Percentiles rank a stretch among this genome's conserved stretches.
Evolutionary conservation across 495 filamentous ascomycete genomes (phyloP).

Genomic region (Penicillium riverlandense): DNA sequence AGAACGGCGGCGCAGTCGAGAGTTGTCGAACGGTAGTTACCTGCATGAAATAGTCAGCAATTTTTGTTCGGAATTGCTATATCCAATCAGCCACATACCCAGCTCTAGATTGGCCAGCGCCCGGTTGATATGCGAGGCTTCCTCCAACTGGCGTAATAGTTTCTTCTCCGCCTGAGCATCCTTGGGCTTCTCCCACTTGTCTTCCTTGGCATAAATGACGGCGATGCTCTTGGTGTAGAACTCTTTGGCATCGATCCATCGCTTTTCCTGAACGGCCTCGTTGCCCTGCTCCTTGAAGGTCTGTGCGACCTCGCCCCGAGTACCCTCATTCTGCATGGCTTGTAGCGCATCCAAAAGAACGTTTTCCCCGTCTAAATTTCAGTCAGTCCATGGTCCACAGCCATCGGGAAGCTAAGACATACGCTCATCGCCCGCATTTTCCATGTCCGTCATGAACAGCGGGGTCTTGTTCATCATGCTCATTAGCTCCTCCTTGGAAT

Average conservation of each 20-base stretch:
- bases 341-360: conserved; percentile 75
- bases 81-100: conserved; percentile 33
- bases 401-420: conserved; percentile 11
- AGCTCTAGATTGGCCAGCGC: conserved; percentile 78
- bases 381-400: not conserved
- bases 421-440: conserved; percentile 56
- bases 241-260: conserved; percentile 79
- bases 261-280: conserved; percentile 66
- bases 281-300: conserved; percentile 88
- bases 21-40: conserved; percentile 79
- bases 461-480: conserved; percentile 73
- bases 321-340: conserved; percentile 89
- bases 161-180: conserved; percentile 46
- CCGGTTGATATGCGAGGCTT: conserved; percentile 76
- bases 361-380: conserved; percentile 52
- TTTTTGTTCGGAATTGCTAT: not conserved
- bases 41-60: conserved; percentile 16
- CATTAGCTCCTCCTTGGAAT: conserved; percentile 64
- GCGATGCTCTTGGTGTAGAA: conserved; percentile 81
- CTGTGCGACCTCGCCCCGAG: conserved; percentile 66
- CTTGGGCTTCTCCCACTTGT: conserved; percentile 41
- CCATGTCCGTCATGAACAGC: conserved; percentile 90
- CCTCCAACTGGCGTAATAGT: conserved; percentile 54
- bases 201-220: conserved; percentile 53
- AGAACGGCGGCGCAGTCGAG: conserved; percentile 77